Evolutionary conservation across 2,329 filamentous ascomycete genomes (phyloP).

Genomic region (Pseudopyricularia javanii): DNA sequence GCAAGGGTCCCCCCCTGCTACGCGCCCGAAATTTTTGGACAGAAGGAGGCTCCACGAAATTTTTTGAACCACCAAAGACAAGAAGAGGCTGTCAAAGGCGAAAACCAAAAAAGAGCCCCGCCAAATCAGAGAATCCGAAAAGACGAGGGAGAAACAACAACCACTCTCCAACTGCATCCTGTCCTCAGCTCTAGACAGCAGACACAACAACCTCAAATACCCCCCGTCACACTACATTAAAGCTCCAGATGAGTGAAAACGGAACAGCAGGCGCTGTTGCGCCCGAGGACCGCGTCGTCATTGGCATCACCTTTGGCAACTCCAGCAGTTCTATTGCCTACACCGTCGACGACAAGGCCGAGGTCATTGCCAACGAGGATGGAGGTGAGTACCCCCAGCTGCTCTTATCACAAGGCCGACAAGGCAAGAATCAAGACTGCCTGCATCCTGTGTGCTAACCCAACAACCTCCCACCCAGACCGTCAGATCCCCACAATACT

Average conservation of each 20-base stretch:
- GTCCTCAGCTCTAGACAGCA: background rate
- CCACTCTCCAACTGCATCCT: background rate
- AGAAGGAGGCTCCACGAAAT: background rate
- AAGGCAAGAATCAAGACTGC: too few species aligned
- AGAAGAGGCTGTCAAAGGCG: background rate
- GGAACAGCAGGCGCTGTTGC: slow-evolving; percentile 29
- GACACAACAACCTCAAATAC: background rate
- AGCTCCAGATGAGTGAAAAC: slow-evolving; percentile 32
- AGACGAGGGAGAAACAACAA: background rate
- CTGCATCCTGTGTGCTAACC: too few species aligned
- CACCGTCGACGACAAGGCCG: slow-evolving; percentile 84
- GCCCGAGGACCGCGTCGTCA: slow-evolving; percentile 55
- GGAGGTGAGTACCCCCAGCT: slow-evolving; percentile 65
- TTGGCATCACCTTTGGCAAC: slow-evolving; percentile 97
- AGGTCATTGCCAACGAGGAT: slow-evolving; percentile 98
- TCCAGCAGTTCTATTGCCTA: slow-evolving; percentile 95
- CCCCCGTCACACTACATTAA: background rate
- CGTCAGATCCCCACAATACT: slow-evolving; percentile 92
- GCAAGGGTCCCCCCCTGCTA: background rate
- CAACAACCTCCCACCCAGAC: slow-evolving; percentile 38
- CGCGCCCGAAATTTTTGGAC: background rate
- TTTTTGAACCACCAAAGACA: background rate
- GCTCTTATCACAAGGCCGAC: too few species aligned
- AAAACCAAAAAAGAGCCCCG: slow-evolving; percentile 3
- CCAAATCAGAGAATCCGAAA: background rate